Evolutionary conservation across 2,329 filamentous ascomycete species (phyloP).

Genomic region (Fusarium odoratissimum): DNA sequence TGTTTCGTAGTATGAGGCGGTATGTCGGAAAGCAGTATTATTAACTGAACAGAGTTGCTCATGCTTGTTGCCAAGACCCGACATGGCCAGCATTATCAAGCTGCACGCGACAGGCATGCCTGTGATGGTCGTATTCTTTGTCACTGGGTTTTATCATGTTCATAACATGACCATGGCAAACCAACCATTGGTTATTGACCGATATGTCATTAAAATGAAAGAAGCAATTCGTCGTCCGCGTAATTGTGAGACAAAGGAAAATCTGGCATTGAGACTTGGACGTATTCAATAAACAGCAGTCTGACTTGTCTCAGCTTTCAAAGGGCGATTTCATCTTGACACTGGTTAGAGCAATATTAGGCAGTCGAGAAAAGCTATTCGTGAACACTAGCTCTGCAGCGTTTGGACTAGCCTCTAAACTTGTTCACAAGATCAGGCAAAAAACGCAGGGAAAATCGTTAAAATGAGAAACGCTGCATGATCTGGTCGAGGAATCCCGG

Average conservation of each 20-base stretch:
- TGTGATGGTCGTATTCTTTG: constrained; percentile 4
- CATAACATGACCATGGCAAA: not conserved
- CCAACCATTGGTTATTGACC: constrained; percentile 9
- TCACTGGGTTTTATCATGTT: not conserved
- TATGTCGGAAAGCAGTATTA: constrained; percentile 17
- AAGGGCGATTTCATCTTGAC: constrained; percentile 4
- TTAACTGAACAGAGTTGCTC: constrained; percentile 25
- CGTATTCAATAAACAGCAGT: constrained; percentile 1
- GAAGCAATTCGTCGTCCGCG: not conserved
- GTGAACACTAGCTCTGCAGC: constrained; percentile 28
- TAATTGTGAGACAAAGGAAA: not conserved
- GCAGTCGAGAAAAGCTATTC: constrained; percentile 20
- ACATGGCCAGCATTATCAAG: constrained; percentile 20
- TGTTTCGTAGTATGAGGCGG: constrained; percentile 23
- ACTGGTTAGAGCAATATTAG: not conserved
- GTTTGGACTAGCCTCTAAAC: constrained; percentile 34
- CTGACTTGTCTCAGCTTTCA: constrained; percentile 14
- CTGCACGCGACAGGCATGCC: constrained; percentile 17
- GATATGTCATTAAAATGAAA: constrained; percentile 4
- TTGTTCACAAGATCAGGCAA: constrained; percentile 40
- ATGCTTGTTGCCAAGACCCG: constrained; percentile 36
- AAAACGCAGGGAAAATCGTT: constrained; percentile 25
- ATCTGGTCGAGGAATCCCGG: constrained; percentile 43
- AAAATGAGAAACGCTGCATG: constrained; percentile 41
- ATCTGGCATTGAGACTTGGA: not conserved